Conservation (phyloP, 2,329 filamentous ascomycete species). For the Sporothrix variecibatus region DNA sequence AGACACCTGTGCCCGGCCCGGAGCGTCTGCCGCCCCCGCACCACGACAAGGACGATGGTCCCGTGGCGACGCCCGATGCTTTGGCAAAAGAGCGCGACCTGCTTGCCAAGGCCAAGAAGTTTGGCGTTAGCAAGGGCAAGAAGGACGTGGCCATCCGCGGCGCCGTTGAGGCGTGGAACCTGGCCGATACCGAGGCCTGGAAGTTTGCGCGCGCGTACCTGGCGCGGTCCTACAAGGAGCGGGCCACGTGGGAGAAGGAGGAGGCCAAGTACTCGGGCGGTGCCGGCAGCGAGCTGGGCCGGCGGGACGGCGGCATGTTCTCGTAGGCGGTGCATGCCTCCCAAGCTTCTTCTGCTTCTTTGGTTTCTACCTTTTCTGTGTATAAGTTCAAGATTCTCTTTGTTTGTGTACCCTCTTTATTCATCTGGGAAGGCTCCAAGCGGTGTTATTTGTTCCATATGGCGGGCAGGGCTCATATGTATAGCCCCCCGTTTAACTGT, state of each 20-base stretch:
- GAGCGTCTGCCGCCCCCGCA: conserved; percentile 56
- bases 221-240: conserved; percentile 63
- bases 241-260: conserved; percentile 68
- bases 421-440: conserved; percentile 15
- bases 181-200: conserved; percentile 78
- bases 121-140: conserved; percentile 46
- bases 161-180: conserved; percentile 65
- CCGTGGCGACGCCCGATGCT: conserved; percentile 54
- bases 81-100: conserved; percentile 57
- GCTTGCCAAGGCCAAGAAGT: conserved; percentile 49
- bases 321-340: conserved; percentile 1
- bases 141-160: conserved; percentile 51
- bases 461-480: background rate
- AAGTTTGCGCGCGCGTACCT: conserved; percentile 70
- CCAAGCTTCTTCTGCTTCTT: background rate
- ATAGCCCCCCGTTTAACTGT: background rate
- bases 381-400: conserved; percentile 12
- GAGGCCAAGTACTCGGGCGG: conserved; percentile 66
- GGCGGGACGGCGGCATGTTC: conserved; percentile 28
- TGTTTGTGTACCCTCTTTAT: background rate
- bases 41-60: conserved; percentile 51
- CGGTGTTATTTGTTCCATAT: conserved; percentile 10
- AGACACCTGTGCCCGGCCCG: conserved; percentile 60
- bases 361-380: background rate
- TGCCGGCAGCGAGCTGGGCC: conserved; percentile 54